phyloP scores from a whole-genome alignment of 2,329 filamentous ascomycete species.

The Monilinia aucupariae region DNA sequence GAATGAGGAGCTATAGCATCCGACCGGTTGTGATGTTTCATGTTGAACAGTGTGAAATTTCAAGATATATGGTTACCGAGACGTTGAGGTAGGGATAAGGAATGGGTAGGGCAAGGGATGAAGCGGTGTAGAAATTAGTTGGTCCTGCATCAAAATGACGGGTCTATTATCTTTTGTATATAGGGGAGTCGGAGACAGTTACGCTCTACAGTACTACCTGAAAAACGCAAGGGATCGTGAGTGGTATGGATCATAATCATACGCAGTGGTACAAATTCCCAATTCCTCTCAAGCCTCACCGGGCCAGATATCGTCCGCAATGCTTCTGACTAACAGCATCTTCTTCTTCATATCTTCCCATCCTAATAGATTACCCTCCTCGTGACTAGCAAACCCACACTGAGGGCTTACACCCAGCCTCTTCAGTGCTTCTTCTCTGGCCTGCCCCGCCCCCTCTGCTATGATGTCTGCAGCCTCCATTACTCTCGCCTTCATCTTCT shows the following conservation, averaged over 20 bases:
- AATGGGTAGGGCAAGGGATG: not conserved
- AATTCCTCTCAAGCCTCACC: conserved; percentile 21
- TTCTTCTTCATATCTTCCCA: conserved; percentile 70
- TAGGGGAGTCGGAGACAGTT: not conserved
- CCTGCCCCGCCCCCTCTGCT: conserved; percentile 60
- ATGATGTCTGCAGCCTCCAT: conserved; percentile 61
- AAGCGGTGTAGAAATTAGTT: not conserved
- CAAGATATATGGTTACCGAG: not conserved
- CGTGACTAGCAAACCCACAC: conserved; percentile 51
- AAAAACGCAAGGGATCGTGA: not conserved
- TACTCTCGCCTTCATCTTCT: conserved; percentile 55
- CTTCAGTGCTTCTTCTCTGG: conserved; percentile 61
- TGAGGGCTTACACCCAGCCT: conserved; percentile 65
- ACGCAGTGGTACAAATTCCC: not conserved
- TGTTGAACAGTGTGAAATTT: rapidly evolving
- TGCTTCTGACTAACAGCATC: conserved; percentile 61
- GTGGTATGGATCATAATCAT: not conserved
- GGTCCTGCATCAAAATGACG: not conserved
- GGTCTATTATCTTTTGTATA: not conserved
- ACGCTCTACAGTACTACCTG: too few species aligned
- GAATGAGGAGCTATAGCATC: conserved; percentile 16
- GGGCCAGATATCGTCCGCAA: conserved; percentile 68
- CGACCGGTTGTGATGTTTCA: not conserved
- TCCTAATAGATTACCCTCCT: conserved; percentile 58
- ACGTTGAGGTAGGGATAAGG: too few species aligned